Evolutionary conservation across 2,329 filamentous ascomycete genomes (phyloP), one percentile per base, ranked within the genome.

Genomic region (Alternaria burnsii): DNA sequence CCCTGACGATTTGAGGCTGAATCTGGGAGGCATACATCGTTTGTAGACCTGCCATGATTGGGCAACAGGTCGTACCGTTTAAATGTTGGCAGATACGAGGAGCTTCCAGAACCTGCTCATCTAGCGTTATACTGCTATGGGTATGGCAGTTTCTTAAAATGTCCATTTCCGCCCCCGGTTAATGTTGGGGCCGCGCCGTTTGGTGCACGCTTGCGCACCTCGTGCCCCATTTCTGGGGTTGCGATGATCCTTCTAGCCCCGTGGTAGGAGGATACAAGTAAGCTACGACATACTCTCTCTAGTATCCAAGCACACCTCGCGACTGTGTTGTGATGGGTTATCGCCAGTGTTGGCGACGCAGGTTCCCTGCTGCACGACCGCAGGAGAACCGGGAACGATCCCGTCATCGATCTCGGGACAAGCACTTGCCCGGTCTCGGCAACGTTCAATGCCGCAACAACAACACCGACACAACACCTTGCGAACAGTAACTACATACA

Each of bases 11-110:
- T n/a, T 12, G 54, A 56, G 36, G 44, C 54, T 51, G 54, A 56
- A 42, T n/a, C 10, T 48, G 44, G 54, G 54, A 56, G 54, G 44
- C 54, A 56, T 56, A 56, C 54, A 56, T 34, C 20, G 30, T 51
- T 30, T 51, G 26, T 14, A 50, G 54, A 14, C 20, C 26, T 18
- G 36, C 28, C 28, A 34, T 51, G 44, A 56, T 56, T 56, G 43
- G 54, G 18, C 28, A 32, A 10, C 10, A 14, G 7, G 6, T 41
- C 38, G 2, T 20, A 38, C 46, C 32, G 36, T 34, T 24, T 56
- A 24, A 55, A 44, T 36, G 28, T 12, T 28, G 26, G 5, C 36
- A 51, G 5, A 51, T 51, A 51, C 44, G 36, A 51, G 26, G 36
- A 51, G 26, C 8, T 36, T 51, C 47, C 22, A 51, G 47, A 51